Percentiles rank a stretch among this genome's conserved stretches.
Conservation (phyloP, 805 yeast species). For the Dipodascus geniculatus region DNA sequence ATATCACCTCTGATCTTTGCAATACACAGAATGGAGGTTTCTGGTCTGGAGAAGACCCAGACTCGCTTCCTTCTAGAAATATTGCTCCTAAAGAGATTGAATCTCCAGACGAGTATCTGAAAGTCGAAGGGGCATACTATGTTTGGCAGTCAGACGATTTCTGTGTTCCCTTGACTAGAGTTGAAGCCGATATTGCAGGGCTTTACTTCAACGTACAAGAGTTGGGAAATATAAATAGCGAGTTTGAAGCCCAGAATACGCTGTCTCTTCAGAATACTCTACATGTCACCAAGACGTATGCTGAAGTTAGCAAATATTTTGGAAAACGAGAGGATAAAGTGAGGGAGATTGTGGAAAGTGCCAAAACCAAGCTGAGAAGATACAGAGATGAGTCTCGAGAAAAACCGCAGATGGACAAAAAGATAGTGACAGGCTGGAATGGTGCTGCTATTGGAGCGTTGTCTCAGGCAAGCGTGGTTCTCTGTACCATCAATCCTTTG, state of each 20-base stretch:
- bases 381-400: conserved; percentile 17
- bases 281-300: conserved; percentile 14
- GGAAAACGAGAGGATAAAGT: conserved; percentile 20
- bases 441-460: conserved; percentile 28
- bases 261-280: conserved; percentile 24
- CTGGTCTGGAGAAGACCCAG: conserved; percentile 27
- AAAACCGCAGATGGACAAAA: conserved; percentile 24
- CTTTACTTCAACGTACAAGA: conserved; percentile 26
- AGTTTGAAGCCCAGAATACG: conserved; percentile 24
- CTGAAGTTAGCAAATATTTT: conserved; percentile 24
- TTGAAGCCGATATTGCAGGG: conserved; percentile 26
- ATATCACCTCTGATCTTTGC: neutral
- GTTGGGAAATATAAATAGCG: conserved; percentile 26
- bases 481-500: conserved; percentile 10
- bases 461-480: conserved; percentile 21
- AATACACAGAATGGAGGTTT: conserved; percentile 19
- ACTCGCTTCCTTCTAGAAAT: conserved; percentile 14
- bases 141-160: conserved; percentile 27
- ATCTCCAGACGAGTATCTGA: conserved; percentile 5
- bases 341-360: conserved; percentile 12
- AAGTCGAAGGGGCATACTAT: conserved; percentile 25
- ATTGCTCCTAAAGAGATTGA: conserved; percentile 4
- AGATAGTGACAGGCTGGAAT: conserved; percentile 27
- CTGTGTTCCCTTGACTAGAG: conserved; percentile 18
- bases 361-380: conserved; percentile 17